These are phyloP conservation scores for Xylaria multiplex DNA, from an alignment of 2,329 filamentous ascomycete species.

Conservation along the genomic window DNA sequence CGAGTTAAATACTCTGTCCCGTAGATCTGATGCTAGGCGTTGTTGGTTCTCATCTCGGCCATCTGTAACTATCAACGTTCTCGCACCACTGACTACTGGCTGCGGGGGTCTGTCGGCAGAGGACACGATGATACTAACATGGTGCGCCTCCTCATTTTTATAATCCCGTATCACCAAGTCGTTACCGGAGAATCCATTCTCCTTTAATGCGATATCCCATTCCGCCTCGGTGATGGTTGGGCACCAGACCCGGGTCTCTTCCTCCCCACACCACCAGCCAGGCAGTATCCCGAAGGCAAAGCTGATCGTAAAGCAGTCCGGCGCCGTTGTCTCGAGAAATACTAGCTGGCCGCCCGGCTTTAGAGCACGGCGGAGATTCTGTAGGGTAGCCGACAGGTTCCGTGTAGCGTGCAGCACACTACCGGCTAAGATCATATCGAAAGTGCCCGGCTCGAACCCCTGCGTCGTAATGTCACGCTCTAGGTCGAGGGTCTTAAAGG, in stretches of 20 bases:
- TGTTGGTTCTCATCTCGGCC: no score
- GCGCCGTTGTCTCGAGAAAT: background rate
- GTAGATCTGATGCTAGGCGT: no score
- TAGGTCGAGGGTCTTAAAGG: conserved; percentile 25
- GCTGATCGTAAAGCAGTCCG: conserved; percentile 35
- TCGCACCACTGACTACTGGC: no score
- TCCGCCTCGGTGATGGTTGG: conserved; percentile 20
- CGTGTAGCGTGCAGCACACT: conserved; percentile 33
- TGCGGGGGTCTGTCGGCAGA: background rate
- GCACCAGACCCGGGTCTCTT: background rate
- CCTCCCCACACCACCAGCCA: conserved; percentile 32
- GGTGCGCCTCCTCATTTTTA: conserved; percentile 29
- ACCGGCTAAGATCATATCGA: conserved; percentile 34
- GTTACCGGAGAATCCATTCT: conserved; percentile 38
- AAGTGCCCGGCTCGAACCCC: conserved; percentile 14
- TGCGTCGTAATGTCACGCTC: conserved; percentile 19
- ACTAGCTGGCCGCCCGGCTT: conserved; percentile 33
- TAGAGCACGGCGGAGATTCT: conserved; percentile 12
- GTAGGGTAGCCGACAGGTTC: conserved; percentile 13
- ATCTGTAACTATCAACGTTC: no score
- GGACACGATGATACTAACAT: conserved; percentile 40
- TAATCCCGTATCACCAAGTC: conserved; percentile 39
- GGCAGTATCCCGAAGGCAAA: conserved; percentile 36
- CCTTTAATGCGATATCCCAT: conserved; percentile 33
- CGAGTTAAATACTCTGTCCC: no score